phyloP scores from a whole-genome alignment of 176 grass and related monocot species.

The Elymus sibiricus region DNA sequence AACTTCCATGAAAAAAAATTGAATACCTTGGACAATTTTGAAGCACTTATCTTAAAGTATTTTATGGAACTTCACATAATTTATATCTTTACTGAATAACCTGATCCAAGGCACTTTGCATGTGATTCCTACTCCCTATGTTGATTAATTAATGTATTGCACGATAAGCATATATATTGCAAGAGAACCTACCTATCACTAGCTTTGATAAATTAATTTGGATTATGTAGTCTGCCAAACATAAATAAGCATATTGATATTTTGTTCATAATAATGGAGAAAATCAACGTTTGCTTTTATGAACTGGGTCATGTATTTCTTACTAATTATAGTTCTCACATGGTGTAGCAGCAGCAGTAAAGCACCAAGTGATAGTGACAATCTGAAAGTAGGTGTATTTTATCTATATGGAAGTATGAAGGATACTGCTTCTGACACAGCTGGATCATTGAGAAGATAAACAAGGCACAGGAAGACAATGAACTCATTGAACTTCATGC shows the following conservation, averaged over 20 bases:
- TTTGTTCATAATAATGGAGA: neutral
- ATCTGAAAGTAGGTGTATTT: neutral
- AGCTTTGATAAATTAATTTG: neutral
- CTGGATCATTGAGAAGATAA: slow-evolving; percentile 90
- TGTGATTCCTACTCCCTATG: neutral
- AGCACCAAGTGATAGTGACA: neutral
- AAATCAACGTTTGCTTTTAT: neutral
- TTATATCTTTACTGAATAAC: neutral
- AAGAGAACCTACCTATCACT: neutral
- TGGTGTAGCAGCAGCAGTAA: neutral
- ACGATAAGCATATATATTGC: neutral
- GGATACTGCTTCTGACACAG: slow-evolving; percentile 86
- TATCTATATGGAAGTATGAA: slow-evolving; percentile 20
- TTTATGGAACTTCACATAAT: neutral
- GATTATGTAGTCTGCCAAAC: neutral
- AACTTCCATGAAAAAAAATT: neutral
- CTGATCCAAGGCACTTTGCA: neutral
- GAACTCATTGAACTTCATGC: slow-evolving; percentile 99
- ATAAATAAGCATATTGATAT: neutral
- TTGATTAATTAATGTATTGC: neutral
- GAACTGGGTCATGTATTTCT: neutral
- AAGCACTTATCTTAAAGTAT: neutral
- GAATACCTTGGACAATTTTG: neutral
- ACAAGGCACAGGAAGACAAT: slow-evolving; percentile 99
- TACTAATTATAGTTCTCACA: neutral